These are phyloP conservation scores for Teratosphaeria zuluensis DNA, from an alignment of 2,329 filamentous ascomycete genomes.

Conservation along the genomic window DNA sequence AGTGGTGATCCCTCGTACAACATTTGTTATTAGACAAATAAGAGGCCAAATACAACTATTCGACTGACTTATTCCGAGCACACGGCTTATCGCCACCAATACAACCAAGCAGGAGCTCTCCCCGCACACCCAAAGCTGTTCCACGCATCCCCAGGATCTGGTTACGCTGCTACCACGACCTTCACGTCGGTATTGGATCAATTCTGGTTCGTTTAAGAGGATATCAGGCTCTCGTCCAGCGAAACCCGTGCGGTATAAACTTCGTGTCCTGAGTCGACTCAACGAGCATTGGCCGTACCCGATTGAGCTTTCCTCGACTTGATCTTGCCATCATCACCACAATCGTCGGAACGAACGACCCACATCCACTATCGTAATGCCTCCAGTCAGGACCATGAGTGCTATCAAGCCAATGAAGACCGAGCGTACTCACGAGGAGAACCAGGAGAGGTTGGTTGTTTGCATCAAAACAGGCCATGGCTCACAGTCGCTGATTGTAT, in stretches of 20 bases:
- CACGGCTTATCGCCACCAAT: background rate
- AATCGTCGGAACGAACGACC: background rate
- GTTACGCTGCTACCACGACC: background rate
- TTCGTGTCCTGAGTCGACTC: background rate
- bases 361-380: constrained; percentile 1
- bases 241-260: background rate
- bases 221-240: background rate
- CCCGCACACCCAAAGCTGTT: background rate
- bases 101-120: background rate
- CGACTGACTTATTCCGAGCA: background rate
- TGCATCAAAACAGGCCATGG: background rate
- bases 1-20: constrained; percentile 4
- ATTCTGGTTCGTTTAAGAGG: background rate
- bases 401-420: constrained; percentile 12
- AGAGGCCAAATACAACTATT: constrained; percentile 1
- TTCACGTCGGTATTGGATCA: background rate
- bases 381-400: constrained; percentile 5
- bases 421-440: constrained; percentile 53
- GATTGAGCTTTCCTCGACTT: background rate
- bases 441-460: constrained; percentile 54
- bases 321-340: background rate
- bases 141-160: background rate
- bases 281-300: background rate
- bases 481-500: constrained; percentile 1
- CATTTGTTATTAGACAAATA: constrained; percentile 24